Evolutionary conservation across 345 rosid species (phyloP), one percentile per base, ranked within the genome.

Genomic region (Gynandropsis gynandra): DNA sequence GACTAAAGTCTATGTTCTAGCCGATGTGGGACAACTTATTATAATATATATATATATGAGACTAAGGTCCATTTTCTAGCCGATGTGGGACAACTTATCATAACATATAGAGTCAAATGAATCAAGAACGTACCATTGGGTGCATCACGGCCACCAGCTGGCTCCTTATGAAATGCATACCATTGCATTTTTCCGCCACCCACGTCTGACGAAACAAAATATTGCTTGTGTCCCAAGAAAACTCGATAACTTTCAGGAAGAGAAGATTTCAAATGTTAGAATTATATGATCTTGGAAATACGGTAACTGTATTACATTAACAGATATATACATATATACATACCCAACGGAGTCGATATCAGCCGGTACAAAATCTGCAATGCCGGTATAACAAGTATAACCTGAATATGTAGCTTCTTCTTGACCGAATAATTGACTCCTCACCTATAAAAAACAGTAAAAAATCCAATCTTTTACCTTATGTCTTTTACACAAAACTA

Each of bases 101-200:
- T n/a, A n/a, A n/a, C n/a, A n/a, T n/a, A n/a, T n/a, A n/a, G n/a
- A n/a, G n/a, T n/a, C n/a, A n/a, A n/a, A n/a, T n/a, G 1, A 34
- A 36, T 29, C 19, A n/a, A 34, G 15, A 68, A 58, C 43, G n/a
- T 80, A 82, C 95, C 93, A 54, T 37, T 36, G 0, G 85, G 80
- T 33, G 58, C 50, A 76, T 87, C 98, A 8, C 57, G 67, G 1
- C 98, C 96, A 54, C 96, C 95, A 12, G 90, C 66, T 18, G 83
- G 68, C 61, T 87, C 96, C 32, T 92, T 69, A 67, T 85, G 79
- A 63, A 92, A 92, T 12, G 93, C 98, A 12, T 92, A 87, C 95
- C 98, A 92, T 67, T 92, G 98, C 95, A 92, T 92, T 80, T 87
- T 87, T 53, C 98, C 98, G 15, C 79, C 87, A 62, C 98, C 96